These are phyloP conservation scores for Lolium perenne DNA, from an alignment of 176 grass and related monocot species.

Conservation along the genomic window DNA sequence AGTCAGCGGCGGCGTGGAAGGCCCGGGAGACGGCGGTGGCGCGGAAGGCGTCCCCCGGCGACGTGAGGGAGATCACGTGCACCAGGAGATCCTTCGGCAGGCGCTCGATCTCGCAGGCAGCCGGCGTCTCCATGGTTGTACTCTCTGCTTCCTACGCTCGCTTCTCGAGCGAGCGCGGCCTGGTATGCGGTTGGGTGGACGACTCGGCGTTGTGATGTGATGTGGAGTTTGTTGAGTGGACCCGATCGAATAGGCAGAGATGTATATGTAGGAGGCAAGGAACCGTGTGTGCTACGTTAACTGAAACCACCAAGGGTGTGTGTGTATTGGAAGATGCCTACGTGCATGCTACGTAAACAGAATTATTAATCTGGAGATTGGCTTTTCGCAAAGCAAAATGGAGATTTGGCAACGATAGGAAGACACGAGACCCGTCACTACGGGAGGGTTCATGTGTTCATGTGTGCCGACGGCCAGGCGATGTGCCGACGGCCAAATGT, in stretches of 20 bases:
- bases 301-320: too few relatives aligned
- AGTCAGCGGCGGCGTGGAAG: conserved; percentile 58
- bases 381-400: too few relatives aligned
- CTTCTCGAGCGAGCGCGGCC: not conserved
- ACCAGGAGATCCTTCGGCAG: conserved; percentile 9
- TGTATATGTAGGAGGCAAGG: not conserved
- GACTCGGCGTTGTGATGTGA: not conserved
- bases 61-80: not conserved
- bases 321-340: not conserved
- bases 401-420: too few relatives aligned
- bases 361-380: too few relatives aligned
- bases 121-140: not conserved
- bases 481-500: too few relatives aligned
- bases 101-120: conserved; percentile 2
- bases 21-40: conserved; percentile 40
- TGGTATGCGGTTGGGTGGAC: not conserved
- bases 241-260: too few relatives aligned
- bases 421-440: too few relatives aligned
- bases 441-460: too few relatives aligned
- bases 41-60: not conserved
- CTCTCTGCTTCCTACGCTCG: not conserved
- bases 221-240: too few relatives aligned
- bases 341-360: not conserved
- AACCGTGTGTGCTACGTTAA: not conserved
- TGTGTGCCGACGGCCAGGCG: too few relatives aligned